phyloP scores from a whole-genome alignment of 495 filamentous ascomycete genomes.

The Talaromyces borbonicus region DNA sequence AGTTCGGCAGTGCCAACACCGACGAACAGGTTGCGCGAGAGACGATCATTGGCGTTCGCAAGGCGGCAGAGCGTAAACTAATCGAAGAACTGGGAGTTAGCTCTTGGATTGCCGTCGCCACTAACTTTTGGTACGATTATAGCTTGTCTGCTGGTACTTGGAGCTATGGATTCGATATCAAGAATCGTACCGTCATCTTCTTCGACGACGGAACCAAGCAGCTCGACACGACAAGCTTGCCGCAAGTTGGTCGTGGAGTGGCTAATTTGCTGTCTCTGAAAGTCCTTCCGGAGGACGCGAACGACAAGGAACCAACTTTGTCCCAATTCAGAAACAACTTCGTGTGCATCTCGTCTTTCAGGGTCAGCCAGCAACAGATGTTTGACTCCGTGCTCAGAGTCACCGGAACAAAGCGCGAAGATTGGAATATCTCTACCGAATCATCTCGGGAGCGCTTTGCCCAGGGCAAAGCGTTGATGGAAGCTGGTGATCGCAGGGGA shows the following conservation, averaged over 20 bases:
- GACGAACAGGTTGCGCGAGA: constrained; percentile 29
- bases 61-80: constrained; percentile 11
- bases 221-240: constrained; percentile 31
- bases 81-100: constrained; percentile 37
- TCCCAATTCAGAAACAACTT: constrained; percentile 28
- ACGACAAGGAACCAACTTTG: constrained; percentile 19
- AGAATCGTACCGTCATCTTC: constrained; percentile 25
- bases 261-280: constrained; percentile 34
- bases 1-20: constrained; percentile 32
- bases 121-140: constrained; percentile 47
- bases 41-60: constrained; percentile 12
- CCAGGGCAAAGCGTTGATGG: constrained; percentile 27
- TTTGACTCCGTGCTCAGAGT: constrained; percentile 43
- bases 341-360: constrained; percentile 37
- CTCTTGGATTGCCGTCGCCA: constrained; percentile 39
- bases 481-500: constrained; percentile 30
- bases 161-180: constrained; percentile 39
- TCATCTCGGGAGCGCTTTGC: constrained; percentile 29
- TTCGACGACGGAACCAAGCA: constrained; percentile 39
- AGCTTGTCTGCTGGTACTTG: constrained; percentile 26
- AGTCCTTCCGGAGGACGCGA: constrained; percentile 37
- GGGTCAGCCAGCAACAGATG: constrained; percentile 43
- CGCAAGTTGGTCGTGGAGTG: constrained; percentile 35
- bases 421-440: constrained; percentile 48
- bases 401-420: constrained; percentile 35